These are phyloP conservation scores for Phaeosphaeria sp. DNA, from an alignment of 2,329 filamentous ascomycete species.

Conservation along the genomic window DNA sequence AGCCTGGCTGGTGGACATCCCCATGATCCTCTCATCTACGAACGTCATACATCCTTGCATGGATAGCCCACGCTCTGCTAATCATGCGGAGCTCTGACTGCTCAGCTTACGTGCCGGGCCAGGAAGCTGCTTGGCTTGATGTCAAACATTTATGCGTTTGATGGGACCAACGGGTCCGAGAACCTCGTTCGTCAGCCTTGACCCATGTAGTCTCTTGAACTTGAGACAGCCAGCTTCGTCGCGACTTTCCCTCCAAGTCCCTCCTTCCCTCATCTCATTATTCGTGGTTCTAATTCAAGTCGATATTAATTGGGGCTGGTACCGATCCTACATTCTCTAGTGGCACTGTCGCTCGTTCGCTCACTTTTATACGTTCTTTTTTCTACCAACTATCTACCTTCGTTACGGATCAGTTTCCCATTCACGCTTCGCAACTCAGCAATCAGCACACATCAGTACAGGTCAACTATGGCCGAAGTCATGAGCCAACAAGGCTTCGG, in stretches of 20 bases:
- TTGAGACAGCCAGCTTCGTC: conserved; percentile 41
- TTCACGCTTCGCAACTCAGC: background rate
- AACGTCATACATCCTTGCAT: conserved; percentile 26
- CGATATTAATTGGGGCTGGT: conserved; percentile 30
- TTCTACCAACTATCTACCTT: conserved; percentile 2
- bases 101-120: conserved; percentile 31
- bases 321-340: conserved; percentile 21
- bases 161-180: conserved; percentile 27
- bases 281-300: conserved; percentile 18
- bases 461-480: conserved; percentile 32
- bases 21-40: conserved; percentile 30
- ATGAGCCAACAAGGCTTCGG: conserved; percentile 31
- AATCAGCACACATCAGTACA: conserved; percentile 2
- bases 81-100: conserved; percentile 6
- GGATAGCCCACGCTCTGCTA: conserved; percentile 20
- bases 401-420: background rate
- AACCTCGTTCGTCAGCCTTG: conserved; percentile 31
- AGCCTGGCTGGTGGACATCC: conserved; percentile 18
- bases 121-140: conserved; percentile 31
- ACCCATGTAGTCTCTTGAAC: conserved; percentile 38
- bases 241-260: conserved; percentile 25
- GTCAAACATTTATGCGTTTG: conserved; percentile 48
- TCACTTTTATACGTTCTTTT: conserved; percentile 16
- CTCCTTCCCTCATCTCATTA: conserved; percentile 27
- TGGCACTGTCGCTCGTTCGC: conserved; percentile 23